Evolutionary conservation across 1,139 yeast genomes (phyloP), one percentile per base, ranked within the genome.

Genomic region (Magnusiomyces tetraspermus): DNA sequence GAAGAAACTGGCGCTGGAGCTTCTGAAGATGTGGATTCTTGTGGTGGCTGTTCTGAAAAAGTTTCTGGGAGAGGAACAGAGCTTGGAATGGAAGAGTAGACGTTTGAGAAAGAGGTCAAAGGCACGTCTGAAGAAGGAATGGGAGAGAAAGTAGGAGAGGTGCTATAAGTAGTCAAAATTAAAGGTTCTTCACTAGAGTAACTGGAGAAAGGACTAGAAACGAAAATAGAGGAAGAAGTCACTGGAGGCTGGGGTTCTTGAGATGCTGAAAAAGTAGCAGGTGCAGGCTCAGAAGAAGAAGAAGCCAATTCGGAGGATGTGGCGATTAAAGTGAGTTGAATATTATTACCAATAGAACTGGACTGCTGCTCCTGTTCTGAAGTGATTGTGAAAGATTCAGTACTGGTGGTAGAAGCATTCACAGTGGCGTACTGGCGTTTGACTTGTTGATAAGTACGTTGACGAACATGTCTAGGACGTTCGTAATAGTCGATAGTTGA

Each of bases 341-440:
- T 37, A 15, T 10, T n/a, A n/a, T n/a, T n/a, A n/a, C n/a, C n/a
- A n/a, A n/a, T n/a, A n/a, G 5, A 21, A 36, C 6, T 30, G 33
- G n/a, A n/a, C n/a, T n/a, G n/a, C 8, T 37, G 19, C n/a, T 37
- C 41, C n/a, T 40, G 23, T 40, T 40, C 22, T 40, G 44, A 11
- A n/a, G 44, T n/a, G 15, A 24, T 11, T 11, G 44, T 40, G 22
- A 11, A 19, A 15, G 30, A 15, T 42, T 22, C 13, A 5, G 51
- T 10, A 11, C 37, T 17, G 8, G 52, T 22, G 1, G 49, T 46
- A 11, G 55, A 49, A 26, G 36, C 44, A 38, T 52, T 52, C 43
- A 37, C 52, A 42, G 38, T 28, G 19, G 43, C 23, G 23, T 45
- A 11, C 37, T 52, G 54, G 17, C 55, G 52, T 26, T 52, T 52